Base-by-base conservation (phyloP, 768 basidiomycete genomes). In the Lentinus tigrinus region DNA sequence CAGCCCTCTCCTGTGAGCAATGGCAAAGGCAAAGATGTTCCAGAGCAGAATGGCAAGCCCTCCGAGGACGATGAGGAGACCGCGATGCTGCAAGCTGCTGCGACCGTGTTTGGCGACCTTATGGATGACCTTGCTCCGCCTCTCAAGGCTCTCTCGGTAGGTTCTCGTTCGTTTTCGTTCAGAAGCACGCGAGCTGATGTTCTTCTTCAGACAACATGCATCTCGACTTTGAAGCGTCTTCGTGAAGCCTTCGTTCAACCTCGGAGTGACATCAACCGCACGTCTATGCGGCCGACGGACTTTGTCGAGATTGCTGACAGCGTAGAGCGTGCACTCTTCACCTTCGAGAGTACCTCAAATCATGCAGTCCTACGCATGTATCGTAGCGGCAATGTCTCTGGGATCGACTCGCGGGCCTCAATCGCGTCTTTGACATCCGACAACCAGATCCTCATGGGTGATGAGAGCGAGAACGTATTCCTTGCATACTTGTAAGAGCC, bases 341-440 rank as follows among this genome's bases (percentile, higher is more conserved):
- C 82, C 16, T 93, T 94, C 67, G 91, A 93, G 65, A 85, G 83
- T 64, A 93, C 89, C 0, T 93, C 91, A 0, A 93, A 94, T 57
- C 83, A 90, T 58, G 93, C 93, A 0, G 81, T 96, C 17, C 69
- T 94, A 65, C 81, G 91, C 50, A 67, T 92, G 16, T 95, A 94
- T 65, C 75, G 65, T 14, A 63, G 82, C 56, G 82, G 78, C 54
- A 77, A 82, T 51, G 23, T 60, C 2, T 64, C 65, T 3, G 14
- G 60, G 19, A 23, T 66, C 62, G 43, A 63, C 3, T 69, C 68
- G 0, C 47, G 55, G 7, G 58, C 61, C 0, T 72, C 72, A 4
- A 49, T 63, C 13, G 52, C 57, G 5, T 70, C 69, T 3, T 28
- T 60, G 31, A 70, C 51, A 44, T 70, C 60, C 47, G 79, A 81